Conservation (phyloP, 371 early-diverging fungal species). For the Rhizopus delemar region DNA sequence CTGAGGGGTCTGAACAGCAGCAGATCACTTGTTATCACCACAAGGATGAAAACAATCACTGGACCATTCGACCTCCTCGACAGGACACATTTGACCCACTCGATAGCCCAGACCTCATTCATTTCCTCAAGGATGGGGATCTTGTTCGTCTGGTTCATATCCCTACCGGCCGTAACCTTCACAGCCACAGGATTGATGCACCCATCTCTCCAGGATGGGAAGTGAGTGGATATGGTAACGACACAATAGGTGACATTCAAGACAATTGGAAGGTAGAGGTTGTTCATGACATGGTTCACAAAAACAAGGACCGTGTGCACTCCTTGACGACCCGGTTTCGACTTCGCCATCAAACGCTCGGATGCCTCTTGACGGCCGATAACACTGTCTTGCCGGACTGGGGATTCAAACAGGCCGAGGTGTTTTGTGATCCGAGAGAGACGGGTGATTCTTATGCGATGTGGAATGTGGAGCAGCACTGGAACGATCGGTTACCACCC, state of each 20-base stretch:
- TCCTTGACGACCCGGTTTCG: slow-evolving; percentile 90
- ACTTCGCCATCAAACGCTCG: slow-evolving; percentile 75
- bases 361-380: slow-evolving; percentile 84
- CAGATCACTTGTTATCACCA: slow-evolving; percentile 99
- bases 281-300: slow-evolving; percentile 63
- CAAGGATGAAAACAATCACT: slow-evolving; percentile 97
- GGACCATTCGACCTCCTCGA: slow-evolving; percentile 65
- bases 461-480: slow-evolving; percentile 98
- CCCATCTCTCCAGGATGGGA: slow-evolving; percentile 84
- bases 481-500: slow-evolving; percentile 70
- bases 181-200: slow-evolving; percentile 81
- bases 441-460: slow-evolving; percentile 65
- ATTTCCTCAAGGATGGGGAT: slow-evolving; percentile 79
- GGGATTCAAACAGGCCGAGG: slow-evolving; percentile 98
- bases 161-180: slow-evolving; percentile 76
- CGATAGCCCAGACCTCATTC: slow-evolving; percentile 46
- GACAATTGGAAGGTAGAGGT: slow-evolving; percentile 93
- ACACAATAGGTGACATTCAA: slow-evolving; percentile 71
- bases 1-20: slow-evolving; percentile 92
- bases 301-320: slow-evolving; percentile 53
- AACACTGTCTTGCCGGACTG: slow-evolving; percentile 91
- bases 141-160: slow-evolving; percentile 83
- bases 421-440: slow-evolving; percentile 78
- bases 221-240: slow-evolving; percentile 84
- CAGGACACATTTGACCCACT: slow-evolving; percentile 39